Base-by-base conservation (phyloP, 306 rosid genomes). In the Lagenaria siceraria region DNA sequence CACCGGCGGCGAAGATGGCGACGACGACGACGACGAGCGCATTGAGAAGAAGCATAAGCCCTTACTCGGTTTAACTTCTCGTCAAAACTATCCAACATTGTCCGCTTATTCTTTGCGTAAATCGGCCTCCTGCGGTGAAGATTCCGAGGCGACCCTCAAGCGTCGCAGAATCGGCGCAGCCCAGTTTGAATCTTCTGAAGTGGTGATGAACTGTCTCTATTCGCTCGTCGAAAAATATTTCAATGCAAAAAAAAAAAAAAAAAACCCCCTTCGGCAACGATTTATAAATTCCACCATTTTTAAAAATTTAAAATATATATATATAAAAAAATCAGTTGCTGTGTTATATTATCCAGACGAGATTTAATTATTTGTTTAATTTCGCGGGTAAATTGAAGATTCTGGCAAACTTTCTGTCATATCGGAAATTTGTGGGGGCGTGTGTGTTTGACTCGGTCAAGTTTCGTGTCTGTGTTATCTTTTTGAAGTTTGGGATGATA, bases 1-100 rank as follows among this genome's bases (percentile, higher is more conserved):
- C 33, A 29, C 2, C 33, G 33, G 33, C 33, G 33, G 33, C 33
- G 33, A 29, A 2, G 33, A 29, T 29, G 33, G 33, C 33, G 33
- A 29, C 18, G 96, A 89, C 17, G 96, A 90, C 17, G 98, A 91
- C 48, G 88, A 85, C 33, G 94, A 92, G 83, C 93, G 97, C 49
- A 85, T 74, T 42, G 74, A 81, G 86, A 95, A 92, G 90, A 92
- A 95, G 88, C 96, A 86, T 56, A 92, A 88, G 76, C 96, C 85
- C 74, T 52, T 94, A 7, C 83, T 83, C 35, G 96, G 92, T 22
- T 55, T 95, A 58, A 82, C 89, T 86, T 80, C 92, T 21, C 82
- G 85, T 8, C 83, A 56, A 65, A 84, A 63, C 21, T 8, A 78
- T 71, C 82, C 92, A 31, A 78, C 97, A 87, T 84, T 87, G 82